Base-by-base conservation (phyloP, 345 rosid genomes). In the Raphanus raphanistrum region DNA sequence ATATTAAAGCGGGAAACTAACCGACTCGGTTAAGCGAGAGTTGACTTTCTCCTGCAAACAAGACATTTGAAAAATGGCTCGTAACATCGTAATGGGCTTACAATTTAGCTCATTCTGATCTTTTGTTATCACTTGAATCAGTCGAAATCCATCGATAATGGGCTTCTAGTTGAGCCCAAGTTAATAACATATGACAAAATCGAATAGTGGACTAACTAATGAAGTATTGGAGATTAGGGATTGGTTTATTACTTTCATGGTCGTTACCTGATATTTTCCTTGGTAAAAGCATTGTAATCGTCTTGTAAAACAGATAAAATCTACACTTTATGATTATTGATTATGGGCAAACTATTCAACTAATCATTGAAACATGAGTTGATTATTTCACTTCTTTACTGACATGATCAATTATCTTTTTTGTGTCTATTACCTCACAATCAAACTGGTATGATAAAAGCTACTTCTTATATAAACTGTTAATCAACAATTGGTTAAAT, bases 1-100 rank as follows among this genome's bases (percentile, higher is more conserved):
- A 79, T 72, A 79, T 61, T 27, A 67, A 36, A 12, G 77, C 74
- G 78, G 58, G 74, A 67, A 62, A 67, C 16, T 35, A 41, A 55
- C 68, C 36, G 60, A 54, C 61, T 73, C 66, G 16, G 77, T 78
- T 78, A 16, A 36, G 73, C 6, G 50, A 17, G 62, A 9, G 72
- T 65, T 77, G 69, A 72, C 68, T 66, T 71, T 36, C 9, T 27
- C 4, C 16, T 16, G 11, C 2, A 0, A 29, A 38, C 27, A n/a
- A 26, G 27, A 43, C 68, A 15, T 45, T 48, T 10, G 5, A 12
- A 60, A 45, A 73, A 6, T 13, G 17, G 58, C 4, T 15, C 63
- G 54, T 45, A 1, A 3, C 54, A 3, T 33, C 1, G 0, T 78
- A 12, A 48, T 73, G 70, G 78, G 78, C 70, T 45, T 72, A 8